Evolutionary conservation across 305 asterid genomes (phyloP).

Genomic region (Ilex paraguariensis): DNA sequence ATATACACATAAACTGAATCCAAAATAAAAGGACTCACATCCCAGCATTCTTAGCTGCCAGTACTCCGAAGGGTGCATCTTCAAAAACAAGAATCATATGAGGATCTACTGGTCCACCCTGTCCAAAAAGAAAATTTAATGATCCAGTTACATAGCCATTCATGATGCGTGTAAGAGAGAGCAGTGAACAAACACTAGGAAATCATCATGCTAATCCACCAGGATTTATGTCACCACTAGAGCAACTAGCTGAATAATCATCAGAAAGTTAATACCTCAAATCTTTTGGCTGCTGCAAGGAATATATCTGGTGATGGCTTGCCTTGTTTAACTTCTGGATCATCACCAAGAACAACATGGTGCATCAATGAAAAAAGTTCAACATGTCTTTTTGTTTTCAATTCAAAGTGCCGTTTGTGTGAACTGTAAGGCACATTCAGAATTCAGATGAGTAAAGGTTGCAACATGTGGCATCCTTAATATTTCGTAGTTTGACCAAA

Average conservation of each 20-base stretch:
- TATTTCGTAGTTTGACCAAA: not conserved
- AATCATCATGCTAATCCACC: not conserved
- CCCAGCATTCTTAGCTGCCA: constrained; percentile 90
- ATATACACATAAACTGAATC: too few species aligned
- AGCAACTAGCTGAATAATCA: not conserved
- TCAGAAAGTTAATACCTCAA: constrained; percentile 49
- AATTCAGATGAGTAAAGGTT: not conserved
- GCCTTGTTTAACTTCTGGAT: constrained; percentile 94
- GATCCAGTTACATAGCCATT: constrained; percentile 5
- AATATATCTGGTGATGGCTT: constrained; percentile 92
- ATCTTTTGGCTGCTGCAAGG: constrained; percentile 87
- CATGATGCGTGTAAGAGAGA: not conserved
- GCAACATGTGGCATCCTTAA: not conserved
- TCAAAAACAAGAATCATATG: constrained; percentile 75
- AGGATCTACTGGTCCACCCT: constrained; percentile 72
- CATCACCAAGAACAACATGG: constrained; percentile 90
- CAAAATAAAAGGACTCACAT: constrained; percentile 49
- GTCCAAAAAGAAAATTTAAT: constrained; percentile 21
- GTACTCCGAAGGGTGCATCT: constrained; percentile 94
- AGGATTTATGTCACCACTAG: not conserved
- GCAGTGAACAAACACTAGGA: not conserved
- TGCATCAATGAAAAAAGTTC: constrained; percentile 85
- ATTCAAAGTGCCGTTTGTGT: constrained; percentile 77
- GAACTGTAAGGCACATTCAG: constrained; percentile 46
- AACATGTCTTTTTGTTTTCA: constrained; percentile 78